Conservation (phyloP, 228 moss, liverwort and hornwort species). For the Sphagnum fallax region DNA sequence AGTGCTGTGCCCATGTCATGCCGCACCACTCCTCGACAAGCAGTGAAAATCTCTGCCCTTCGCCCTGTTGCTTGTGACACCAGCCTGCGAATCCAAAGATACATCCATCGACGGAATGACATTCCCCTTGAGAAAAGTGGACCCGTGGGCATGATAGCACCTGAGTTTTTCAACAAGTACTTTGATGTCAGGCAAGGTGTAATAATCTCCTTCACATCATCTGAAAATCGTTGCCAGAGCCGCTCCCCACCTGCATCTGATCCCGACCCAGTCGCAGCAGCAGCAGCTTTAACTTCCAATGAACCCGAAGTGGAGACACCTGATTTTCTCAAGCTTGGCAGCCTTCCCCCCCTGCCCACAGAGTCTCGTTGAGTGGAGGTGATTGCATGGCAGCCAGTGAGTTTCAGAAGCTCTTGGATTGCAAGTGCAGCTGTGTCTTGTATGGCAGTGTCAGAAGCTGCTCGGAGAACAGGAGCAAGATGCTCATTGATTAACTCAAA, state of each 20-base stretch:
- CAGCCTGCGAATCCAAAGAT: slow-evolving; percentile 81
- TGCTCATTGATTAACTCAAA: slow-evolving; percentile 94
- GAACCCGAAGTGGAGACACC: slow-evolving; percentile 22
- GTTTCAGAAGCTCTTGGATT: slow-evolving; percentile 89
- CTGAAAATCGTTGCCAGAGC: slow-evolving; percentile 91
- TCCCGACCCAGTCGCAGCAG: slow-evolving; percentile 2
- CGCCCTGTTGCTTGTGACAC: slow-evolving; percentile 82
- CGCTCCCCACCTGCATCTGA: slow-evolving; percentile 64
- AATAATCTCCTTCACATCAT: slow-evolving; percentile 95
- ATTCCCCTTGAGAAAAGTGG: slow-evolving; percentile 75
- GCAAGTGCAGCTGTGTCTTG: slow-evolving; percentile 96
- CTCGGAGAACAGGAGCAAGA: slow-evolving; percentile 84
- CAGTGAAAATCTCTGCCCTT: slow-evolving; percentile 75
- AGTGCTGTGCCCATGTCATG: slow-evolving; percentile 98
- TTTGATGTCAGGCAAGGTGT: slow-evolving; percentile 97
- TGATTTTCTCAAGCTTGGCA: slow-evolving; percentile 18
- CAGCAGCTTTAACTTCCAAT: slow-evolving; percentile 16
- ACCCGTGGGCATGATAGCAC: slow-evolving; percentile 43
- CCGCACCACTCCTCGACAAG: slow-evolving; percentile 86
- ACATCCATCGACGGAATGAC: slow-evolving; percentile 91
- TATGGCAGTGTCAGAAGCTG: slow-evolving; percentile 83
- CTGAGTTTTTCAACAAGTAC: slow-evolving; percentile 65
- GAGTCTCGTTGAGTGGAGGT: slow-evolving; percentile 2
- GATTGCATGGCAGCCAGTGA: slow-evolving; percentile 72
- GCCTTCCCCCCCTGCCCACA: slow-evolving; percentile 28